Evolutionary conservation across 2,329 filamentous ascomycete genomes (phyloP), one percentile per base, ranked within the genome.

Genomic region (Hypocreales sp.): DNA sequence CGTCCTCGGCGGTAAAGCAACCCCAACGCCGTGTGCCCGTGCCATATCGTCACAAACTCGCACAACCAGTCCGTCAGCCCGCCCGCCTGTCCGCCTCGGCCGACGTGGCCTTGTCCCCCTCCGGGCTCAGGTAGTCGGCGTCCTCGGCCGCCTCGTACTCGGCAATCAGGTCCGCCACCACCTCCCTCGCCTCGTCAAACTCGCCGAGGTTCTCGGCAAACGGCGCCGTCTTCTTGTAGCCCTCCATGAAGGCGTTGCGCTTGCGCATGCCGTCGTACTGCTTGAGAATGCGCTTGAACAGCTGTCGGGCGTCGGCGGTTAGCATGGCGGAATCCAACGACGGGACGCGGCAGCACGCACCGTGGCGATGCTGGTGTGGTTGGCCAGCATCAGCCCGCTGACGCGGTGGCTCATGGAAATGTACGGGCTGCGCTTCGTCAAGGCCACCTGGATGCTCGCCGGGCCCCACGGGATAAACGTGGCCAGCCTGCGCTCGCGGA

Each of bases 391-490:
- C 32, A 98, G 67, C 3, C 90, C 90, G 38, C 83, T 93, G 29
- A 98, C 90, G 26, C 90, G 78, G 48, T 94, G 84, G 39, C 81
- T 83, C 60, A 92, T 92, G 30, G 83, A 79, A 22, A 94, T 79
- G 47, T 98, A 95, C 2, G 92, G 92, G 22, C 86, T 94, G 46
- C 92, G 83, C 60, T 93, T 93, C 3, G 90, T 94, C 35, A 98
- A 58, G 4, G 90, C 92, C 9, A 98, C 90, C 54, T 98, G 90
- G 38, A 98, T 98, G 46, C 83, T 92, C 16, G 90, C 90, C 1
- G 90, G 90, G 0, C 90, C 90, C 90, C 90, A 98, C 8, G 92
- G 90, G 36, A 98, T 98, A 47, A 98, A 98, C 0, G 83, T 92
- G 8, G 90, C 92, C 29, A 98, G 67, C 33, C 83, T 75, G 26